phyloP scores from a whole-genome alignment of 2,329 filamentous ascomycete genomes.

The Chlorencoelia australis region DNA sequence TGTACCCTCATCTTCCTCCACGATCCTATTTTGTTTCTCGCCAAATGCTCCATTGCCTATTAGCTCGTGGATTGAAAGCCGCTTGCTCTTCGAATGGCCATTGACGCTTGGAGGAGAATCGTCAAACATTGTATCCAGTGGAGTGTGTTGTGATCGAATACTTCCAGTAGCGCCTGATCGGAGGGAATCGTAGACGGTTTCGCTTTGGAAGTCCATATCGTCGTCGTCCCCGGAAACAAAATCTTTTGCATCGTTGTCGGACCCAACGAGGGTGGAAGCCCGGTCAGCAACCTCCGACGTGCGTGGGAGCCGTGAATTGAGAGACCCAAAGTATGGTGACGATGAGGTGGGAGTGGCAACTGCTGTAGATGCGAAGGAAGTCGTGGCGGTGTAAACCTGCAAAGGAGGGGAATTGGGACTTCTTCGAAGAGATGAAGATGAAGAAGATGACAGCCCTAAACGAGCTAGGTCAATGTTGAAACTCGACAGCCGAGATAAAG shows the following conservation, averaged over 20 bases:
- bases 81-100: conserved; percentile 28
- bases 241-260: conserved; percentile 56
- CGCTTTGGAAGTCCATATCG: conserved; percentile 69
- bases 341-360: conserved; percentile 32
- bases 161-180: conserved; percentile 61
- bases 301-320: conserved; percentile 13
- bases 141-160: conserved; percentile 56
- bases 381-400: conserved; percentile 24
- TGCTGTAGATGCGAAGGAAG: conserved; percentile 33
- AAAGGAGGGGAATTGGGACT: conserved; percentile 20
- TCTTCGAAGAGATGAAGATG: conserved; percentile 20
- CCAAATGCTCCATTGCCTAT: conserved; percentile 35
- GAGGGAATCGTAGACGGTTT: conserved; percentile 67
- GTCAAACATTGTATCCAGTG: conserved; percentile 72
- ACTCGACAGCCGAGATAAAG: conserved; percentile 42
- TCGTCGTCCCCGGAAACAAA: conserved; percentile 63
- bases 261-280: conserved; percentile 56
- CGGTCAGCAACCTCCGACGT: conserved; percentile 27
- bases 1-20: conserved; percentile 51
- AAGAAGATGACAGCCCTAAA: conserved; percentile 34
- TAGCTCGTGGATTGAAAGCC: conserved; percentile 26
- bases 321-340: conserved; percentile 14
- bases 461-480: conserved; percentile 44
- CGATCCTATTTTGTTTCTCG: conserved; percentile 45
- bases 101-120: conserved; percentile 58